Evolutionary conservation across 75 land plant species (phyloP), one percentile per base, ranked within the genome.

Genomic region (Cunninghamia lanceolata): DNA sequence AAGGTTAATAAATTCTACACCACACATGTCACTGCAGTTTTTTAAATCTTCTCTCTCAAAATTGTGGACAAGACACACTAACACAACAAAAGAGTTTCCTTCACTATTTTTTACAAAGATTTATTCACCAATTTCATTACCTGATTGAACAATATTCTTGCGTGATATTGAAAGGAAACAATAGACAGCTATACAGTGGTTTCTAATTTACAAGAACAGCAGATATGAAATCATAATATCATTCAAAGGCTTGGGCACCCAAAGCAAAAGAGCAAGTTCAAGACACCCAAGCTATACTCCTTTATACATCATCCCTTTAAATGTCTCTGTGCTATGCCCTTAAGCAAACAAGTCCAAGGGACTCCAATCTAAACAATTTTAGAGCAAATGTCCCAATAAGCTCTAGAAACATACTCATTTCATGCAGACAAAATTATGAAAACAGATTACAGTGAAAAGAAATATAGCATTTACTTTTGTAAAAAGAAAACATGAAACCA

Each of bases 381-480:
- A 36, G 15, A 11, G 15, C 1, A 36, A 74, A 34, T 74, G 77
- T 30, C 63, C 77, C 77, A 36, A 74, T 10, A 74, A 74, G 14
- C 39, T 35, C 35, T 74, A 15, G 77, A 30, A 74, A 28, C 36
- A 74, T 13, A 74, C 40, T n/a, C 39, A 74, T 74, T 32, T 74
- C 77, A 74, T 74, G 38, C 34, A 74, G 77, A 74, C n/a, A 30
- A 74, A 74, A 74, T 74, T 28, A 74, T 74, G n/a, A 74, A 34
- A 34, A 74, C 38, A 74, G n/a, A 36, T 7, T 36, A 30, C 30
- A 15, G 25, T 68, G 9, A 13, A 74, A 74, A 74, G 15, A 16
- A 14, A 74, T 34, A 13, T 36, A 74, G 38, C 30, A 68, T 68
- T 68, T 68, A n/a, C 32, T 21, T n/a, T 45, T 4, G 9, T n/a